Evolutionary conservation across 1,139 yeast genomes (phyloP), one percentile per base, ranked within the genome.

Genomic region (Insectozyma bohioensis): DNA sequence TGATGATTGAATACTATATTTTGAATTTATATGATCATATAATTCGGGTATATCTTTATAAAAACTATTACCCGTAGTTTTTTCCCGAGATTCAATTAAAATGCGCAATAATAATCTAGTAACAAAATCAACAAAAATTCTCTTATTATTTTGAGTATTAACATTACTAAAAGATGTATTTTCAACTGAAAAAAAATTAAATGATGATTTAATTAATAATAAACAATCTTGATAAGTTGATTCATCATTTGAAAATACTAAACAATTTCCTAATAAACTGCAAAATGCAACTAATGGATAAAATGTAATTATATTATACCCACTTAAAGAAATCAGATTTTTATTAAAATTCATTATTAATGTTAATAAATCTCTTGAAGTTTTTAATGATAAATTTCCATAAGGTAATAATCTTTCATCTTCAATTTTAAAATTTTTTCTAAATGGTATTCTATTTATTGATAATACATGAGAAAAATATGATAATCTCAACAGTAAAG

Each of bases 281-380:
- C 63, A 48, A 34, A 51, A 62, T 2, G 72, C 72, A 18, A 58
- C 47, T 20, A 60, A 42, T 1, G 68, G 67, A 37, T 52, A 63
- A 32, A 54, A 56, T 19, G 54, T 37, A 21, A 57, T 35, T 61
- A 67, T 61, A 23, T 59, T 56, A 35, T 49, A 47, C 30, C 52
- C 54, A 1, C 62, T 46, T 10, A 39, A 40, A 18, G 28, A 22
- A 7, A 31, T 26, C 4, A 17, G 6, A 4, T 42, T 39, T 13
- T 48, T 46, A 28, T 51, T 52, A 12, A 61, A 23, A 17, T 45
- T 48, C 5, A 38, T 45, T 2, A 50, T 47, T 16, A 61, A 39
- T 25, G 48, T 49, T 12, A 66, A 41, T 4, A 65, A 54, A 4
- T 65, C 58, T 35, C 70, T 47, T 2, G 70, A 61, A 25, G 66